Evolutionary conservation across 169 alveolate species (phyloP).

Genomic region (Cryptosporidium viatorum): DNA sequence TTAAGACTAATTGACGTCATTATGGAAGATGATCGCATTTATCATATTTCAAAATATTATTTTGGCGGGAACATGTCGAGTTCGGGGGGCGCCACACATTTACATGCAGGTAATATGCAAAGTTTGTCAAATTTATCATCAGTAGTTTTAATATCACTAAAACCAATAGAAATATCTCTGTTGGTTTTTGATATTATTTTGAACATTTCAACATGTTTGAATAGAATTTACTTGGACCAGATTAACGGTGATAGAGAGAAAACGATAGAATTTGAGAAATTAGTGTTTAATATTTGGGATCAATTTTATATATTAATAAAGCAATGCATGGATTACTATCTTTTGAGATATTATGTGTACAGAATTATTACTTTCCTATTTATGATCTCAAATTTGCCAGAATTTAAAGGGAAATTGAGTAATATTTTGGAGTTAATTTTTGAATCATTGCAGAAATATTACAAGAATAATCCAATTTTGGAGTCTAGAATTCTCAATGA

Average conservation of each 20-base stretch:
- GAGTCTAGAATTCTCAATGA: constrained; percentile 29
- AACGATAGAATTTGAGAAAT: constrained; percentile 9
- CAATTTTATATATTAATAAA: constrained; percentile 15
- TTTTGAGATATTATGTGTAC: constrained; percentile 37
- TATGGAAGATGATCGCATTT: constrained; percentile 71
- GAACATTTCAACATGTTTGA: constrained; percentile 32
- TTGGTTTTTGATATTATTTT: constrained; percentile 33
- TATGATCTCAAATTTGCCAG: constrained; percentile 16
- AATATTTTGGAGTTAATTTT: constrained; percentile 12
- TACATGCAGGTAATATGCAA: constrained; percentile 12
- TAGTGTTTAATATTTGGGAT: constrained; percentile 35
- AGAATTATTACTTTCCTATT: constrained; percentile 42
- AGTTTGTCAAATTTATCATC: constrained; percentile 37
- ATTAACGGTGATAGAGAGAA: background rate
- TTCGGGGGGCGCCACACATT: background rate
- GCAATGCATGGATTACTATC: constrained; percentile 39
- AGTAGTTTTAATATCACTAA: constrained; percentile 35
- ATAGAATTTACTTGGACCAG: background rate
- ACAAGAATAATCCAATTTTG: constrained; percentile 11
- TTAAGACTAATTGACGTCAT: constrained; percentile 49
- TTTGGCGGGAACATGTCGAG: background rate
- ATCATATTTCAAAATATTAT: constrained; percentile 29
- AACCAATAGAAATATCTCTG: constrained; percentile 41
- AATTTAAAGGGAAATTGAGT: background rate
- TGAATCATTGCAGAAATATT: constrained; percentile 34